These are phyloP conservation scores for Leccinum broughii DNA, from an alignment of 768 basidiomycete species.

Conservation along the genomic window DNA sequence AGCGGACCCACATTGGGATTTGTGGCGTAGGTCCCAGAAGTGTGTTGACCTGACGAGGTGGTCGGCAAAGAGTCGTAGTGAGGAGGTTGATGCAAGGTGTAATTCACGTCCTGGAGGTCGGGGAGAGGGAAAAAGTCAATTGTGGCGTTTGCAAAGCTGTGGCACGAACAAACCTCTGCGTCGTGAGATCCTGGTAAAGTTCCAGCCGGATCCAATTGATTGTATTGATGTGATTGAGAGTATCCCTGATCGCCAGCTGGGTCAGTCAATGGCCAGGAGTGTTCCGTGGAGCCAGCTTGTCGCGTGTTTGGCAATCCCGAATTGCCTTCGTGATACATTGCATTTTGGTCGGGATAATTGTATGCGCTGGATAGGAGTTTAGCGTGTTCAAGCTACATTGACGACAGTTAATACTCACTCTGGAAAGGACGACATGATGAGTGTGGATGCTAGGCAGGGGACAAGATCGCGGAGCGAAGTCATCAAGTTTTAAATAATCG, in stretches of 20 bases:
- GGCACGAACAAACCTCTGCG: slow-evolving; percentile 11
- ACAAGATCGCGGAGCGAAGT: slow-evolving; percentile 7
- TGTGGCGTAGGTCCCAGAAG: slow-evolving; percentile 3
- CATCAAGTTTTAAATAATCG: slow-evolving; percentile 26
- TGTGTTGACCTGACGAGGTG: neutral
- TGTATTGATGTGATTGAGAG: slow-evolving; percentile 2
- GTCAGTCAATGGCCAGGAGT: slow-evolving; percentile 7
- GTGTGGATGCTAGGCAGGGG: slow-evolving; percentile 4
- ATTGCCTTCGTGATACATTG: slow-evolving; percentile 5
- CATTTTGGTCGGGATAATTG: neutral
- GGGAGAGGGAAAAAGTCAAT: neutral
- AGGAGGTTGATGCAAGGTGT: neutral
- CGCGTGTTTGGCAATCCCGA: slow-evolving; percentile 3
- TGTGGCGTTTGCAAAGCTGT: neutral
- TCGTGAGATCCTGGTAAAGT: slow-evolving; percentile 1
- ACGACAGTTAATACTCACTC: slow-evolving; percentile 14
- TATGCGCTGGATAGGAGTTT: slow-evolving; percentile 10
- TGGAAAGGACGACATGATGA: slow-evolving; percentile 23
- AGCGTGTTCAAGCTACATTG: neutral
- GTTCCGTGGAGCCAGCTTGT: neutral
- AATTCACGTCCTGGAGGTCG: slow-evolving; percentile 9
- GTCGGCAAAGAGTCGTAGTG: neutral
- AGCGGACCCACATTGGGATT: slow-evolving; percentile 8
- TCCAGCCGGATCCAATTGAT: slow-evolving; percentile 5
- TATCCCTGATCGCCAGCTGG: neutral